Conservation (phyloP, 768 basidiomycete genomes). For the Boletus bicolor region DNA sequence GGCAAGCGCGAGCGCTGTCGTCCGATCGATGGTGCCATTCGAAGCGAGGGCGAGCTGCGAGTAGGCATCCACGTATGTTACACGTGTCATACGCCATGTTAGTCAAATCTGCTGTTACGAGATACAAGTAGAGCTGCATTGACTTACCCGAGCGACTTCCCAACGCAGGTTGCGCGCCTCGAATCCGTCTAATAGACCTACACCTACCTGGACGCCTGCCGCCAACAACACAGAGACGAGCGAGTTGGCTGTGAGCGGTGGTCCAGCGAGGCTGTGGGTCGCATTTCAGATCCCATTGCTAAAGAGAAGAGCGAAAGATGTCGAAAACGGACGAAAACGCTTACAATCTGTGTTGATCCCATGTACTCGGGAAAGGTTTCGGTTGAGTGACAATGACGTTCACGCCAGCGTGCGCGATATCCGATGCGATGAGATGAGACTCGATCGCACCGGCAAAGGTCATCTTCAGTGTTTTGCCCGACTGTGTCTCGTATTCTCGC, state of each 20-base stretch:
- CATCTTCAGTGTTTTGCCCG: conserved; percentile 57
- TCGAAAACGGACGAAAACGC: conserved; percentile 16
- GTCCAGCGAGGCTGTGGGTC: conserved; percentile 56
- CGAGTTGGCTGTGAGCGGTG: conserved; percentile 59
- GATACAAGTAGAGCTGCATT: not conserved
- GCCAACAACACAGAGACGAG: conserved; percentile 51
- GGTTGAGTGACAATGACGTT: conserved; percentile 68
- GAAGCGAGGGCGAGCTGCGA: conserved; percentile 39
- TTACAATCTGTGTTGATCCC: conserved; percentile 66
- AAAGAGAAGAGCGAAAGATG: not conserved
- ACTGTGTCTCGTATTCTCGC: conserved; percentile 56
- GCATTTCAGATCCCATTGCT: not conserved
- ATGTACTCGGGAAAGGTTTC: conserved; percentile 59
- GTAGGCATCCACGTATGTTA: not conserved
- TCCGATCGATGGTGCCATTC: conserved; percentile 34
- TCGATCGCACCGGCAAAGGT: conserved; percentile 62
- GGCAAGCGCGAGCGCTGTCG: conserved; percentile 36
- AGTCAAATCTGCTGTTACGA: not conserved
- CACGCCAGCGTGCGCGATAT: conserved; percentile 62
- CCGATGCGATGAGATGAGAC: conserved; percentile 62
- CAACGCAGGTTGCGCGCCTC: conserved; percentile 36
- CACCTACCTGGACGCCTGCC: conserved; percentile 60
- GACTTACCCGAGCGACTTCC: conserved; percentile 38
- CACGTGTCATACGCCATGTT: not conserved
- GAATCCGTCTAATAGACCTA: conserved; percentile 43